Conservation (phyloP, 208 protist species). For the Trypanosomatidae sp. region DNA sequence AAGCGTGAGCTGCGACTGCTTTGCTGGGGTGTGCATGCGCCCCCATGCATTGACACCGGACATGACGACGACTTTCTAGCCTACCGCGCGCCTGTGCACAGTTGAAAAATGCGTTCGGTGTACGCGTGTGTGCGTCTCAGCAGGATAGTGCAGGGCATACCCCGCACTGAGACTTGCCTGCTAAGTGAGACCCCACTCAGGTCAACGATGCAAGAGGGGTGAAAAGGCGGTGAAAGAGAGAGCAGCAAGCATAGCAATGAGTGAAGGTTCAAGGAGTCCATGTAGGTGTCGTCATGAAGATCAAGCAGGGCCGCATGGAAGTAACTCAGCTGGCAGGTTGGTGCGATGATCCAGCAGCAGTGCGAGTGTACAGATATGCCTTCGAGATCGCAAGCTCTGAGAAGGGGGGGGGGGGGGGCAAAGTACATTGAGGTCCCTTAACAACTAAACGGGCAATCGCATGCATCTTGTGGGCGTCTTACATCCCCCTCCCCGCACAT, state of each 20-base stretch:
- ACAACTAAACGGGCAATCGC: too few relatives aligned
- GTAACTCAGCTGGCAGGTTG: background rate
- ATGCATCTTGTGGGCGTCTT: background rate
- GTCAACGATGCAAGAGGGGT: background rate
- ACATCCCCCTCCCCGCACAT: background rate
- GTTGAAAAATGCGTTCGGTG: background rate
- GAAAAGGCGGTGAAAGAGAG: background rate
- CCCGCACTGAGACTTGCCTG: background rate
- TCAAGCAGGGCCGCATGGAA: background rate
- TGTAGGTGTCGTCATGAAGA: background rate
- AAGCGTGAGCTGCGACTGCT: conserved; percentile 65
- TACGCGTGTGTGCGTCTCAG: background rate
- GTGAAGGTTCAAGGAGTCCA: background rate
- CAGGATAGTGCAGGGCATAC: background rate
- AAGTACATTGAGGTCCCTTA: background rate
- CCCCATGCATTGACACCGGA: conserved; percentile 32
- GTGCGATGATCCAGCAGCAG: background rate
- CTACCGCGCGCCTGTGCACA: background rate
- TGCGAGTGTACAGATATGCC: background rate
- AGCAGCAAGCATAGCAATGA: background rate
- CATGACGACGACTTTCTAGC: conserved; percentile 12
- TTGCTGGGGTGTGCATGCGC: conserved; percentile 25
- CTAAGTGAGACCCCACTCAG: background rate
- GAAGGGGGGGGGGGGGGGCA: background rate
- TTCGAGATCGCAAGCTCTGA: background rate